These are phyloP conservation scores for Brassica carinata DNA, from an alignment of 345 rosid species.

Conservation along the genomic window DNA sequence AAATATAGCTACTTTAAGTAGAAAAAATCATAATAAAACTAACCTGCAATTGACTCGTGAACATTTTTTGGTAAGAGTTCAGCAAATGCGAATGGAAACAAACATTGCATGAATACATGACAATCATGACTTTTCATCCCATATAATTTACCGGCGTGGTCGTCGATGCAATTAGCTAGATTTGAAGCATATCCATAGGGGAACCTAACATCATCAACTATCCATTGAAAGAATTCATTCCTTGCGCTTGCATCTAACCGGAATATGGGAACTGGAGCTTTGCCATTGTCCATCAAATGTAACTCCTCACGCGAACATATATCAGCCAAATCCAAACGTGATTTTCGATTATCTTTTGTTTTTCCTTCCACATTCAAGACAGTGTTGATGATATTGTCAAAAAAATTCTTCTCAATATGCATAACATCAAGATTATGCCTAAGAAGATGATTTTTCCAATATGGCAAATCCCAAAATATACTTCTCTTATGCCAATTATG, in stretches of 20 bases:
- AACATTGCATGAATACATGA: not conserved
- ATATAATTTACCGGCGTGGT: not conserved
- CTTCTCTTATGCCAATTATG: not conserved
- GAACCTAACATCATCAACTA: not conserved
- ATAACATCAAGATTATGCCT: not conserved
- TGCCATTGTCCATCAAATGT: not conserved
- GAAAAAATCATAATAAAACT: not conserved
- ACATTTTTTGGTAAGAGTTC: not conserved
- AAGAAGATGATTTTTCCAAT: not conserved
- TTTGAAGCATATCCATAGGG: not conserved
- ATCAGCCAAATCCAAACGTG: not conserved
- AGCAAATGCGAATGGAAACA: not conserved
- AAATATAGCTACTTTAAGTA: not conserved
- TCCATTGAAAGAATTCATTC: not conserved
- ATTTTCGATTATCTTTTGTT: not conserved
- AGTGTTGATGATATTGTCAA: not conserved
- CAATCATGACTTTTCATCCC: not conserved
- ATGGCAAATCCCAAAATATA: not conserved
- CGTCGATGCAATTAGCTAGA: not conserved
- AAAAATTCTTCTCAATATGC: not conserved
- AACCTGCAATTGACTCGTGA: not conserved
- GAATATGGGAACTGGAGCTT: not conserved
- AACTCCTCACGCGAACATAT: not conserved
- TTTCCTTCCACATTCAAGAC: not conserved
- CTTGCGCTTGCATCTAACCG: not conserved